Conservation (phyloP, 805 yeast species). For the Lipomyces lipofer region DNA sequence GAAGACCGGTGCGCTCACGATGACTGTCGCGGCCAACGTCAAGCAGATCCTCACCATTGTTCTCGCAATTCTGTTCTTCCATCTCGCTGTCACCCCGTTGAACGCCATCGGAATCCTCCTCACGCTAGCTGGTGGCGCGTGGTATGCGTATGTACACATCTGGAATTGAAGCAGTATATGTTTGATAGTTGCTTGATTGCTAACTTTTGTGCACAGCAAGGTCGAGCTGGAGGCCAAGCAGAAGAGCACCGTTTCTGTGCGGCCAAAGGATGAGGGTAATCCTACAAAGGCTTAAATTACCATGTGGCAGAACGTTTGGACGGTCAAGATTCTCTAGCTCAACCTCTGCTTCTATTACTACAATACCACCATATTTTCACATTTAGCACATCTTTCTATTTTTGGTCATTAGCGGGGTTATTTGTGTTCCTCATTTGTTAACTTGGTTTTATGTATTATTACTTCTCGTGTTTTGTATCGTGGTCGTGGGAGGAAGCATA, state of each 20-base stretch:
- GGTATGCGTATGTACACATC: slow-evolving; percentile 32
- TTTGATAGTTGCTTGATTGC: background rate
- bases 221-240: slow-evolving; percentile 31
- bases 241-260: slow-evolving; percentile 4
- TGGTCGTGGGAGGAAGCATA: too few species aligned
- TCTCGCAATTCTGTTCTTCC: slow-evolving; percentile 36
- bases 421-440: background rate
- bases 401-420: background rate
- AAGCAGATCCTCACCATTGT: slow-evolving; percentile 37
- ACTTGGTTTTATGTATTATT: background rate
- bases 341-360: background rate
- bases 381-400: background rate
- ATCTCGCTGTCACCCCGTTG: slow-evolving; percentile 34
- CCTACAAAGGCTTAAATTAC: slow-evolving; percentile 16
- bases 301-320: too few species aligned
- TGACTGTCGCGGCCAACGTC: slow-evolving; percentile 38
- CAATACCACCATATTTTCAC: background rate
- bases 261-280: slow-evolving; percentile 20
- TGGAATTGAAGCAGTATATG: background rate
- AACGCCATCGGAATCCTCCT: slow-evolving; percentile 35
- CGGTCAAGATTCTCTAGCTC: too few species aligned
- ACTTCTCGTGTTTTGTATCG: too few species aligned
- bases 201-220: slow-evolving; percentile 11
- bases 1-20: slow-evolving; percentile 37
- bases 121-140: slow-evolving; percentile 36